These are phyloP conservation scores for Verticillium alfalfae DNA, from an alignment of 2,329 filamentous ascomycete species.

Conservation along the genomic window DNA sequence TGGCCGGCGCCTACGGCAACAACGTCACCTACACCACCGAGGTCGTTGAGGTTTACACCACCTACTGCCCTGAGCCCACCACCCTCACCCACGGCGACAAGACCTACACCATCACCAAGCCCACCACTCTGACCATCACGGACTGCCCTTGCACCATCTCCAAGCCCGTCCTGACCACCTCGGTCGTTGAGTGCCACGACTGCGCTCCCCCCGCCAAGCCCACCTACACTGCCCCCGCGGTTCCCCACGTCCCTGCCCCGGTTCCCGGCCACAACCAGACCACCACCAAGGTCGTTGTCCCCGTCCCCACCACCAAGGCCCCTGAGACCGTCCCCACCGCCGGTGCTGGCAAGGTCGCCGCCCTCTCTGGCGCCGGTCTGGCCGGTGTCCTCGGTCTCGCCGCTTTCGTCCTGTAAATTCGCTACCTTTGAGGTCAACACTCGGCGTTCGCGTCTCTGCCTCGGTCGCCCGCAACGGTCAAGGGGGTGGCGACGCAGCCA, in stretches of 20 bases:
- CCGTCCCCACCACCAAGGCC: slow-evolving; percentile 19
- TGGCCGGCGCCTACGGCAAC: slow-evolving; percentile 18
- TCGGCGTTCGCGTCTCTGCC: slow-evolving; percentile 23
- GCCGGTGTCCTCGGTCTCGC: slow-evolving; percentile 56
- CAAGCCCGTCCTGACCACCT: slow-evolving; percentile 50
- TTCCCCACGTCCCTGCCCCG: slow-evolving; percentile 15
- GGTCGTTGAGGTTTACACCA: slow-evolving; percentile 61
- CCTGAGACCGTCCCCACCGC: slow-evolving; percentile 39
- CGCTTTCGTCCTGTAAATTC: slow-evolving; percentile 53
- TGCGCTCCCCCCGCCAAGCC: slow-evolving; percentile 19
- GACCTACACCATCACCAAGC: slow-evolving; percentile 65
- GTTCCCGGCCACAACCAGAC: slow-evolving; percentile 20
- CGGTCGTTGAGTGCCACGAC: slow-evolving; percentile 46
- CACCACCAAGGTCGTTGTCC: slow-evolving; percentile 19
- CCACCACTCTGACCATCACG: slow-evolving; percentile 66
- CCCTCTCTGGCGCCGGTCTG: slow-evolving; percentile 53
- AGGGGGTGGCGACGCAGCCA: background rate
- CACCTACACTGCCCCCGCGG: slow-evolving; percentile 13
- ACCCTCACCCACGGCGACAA: slow-evolving; percentile 56
- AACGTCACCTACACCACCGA: slow-evolving; percentile 58
- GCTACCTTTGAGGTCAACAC: slow-evolving; percentile 17
- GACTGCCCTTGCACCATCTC: slow-evolving; percentile 66
- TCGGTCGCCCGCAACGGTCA: background rate
- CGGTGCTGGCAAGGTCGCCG: slow-evolving; percentile 51
- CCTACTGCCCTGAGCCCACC: slow-evolving; percentile 67